phyloP scores from a whole-genome alignment of 176 grass and related monocot genomes.

The Avena atlantica region DNA sequence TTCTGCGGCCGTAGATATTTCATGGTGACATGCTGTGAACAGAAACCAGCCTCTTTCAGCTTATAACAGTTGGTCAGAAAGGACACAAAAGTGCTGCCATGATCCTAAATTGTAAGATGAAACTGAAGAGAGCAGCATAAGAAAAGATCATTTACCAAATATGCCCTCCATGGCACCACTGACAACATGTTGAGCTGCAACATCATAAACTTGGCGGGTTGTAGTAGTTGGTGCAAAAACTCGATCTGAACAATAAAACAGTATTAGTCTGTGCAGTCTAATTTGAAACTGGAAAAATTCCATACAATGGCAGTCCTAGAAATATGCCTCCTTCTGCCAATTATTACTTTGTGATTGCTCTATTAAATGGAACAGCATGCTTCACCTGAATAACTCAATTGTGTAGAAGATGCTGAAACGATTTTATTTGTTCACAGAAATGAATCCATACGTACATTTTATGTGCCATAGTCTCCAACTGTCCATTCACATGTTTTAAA shows the following conservation, averaged over 20 bases:
- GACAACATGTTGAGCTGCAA: conserved; percentile 97
- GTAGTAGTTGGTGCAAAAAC: conserved; percentile 99
- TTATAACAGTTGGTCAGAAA: conserved; percentile 5
- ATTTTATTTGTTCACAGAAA: conserved; percentile 13
- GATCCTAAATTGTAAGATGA: conserved; percentile 18
- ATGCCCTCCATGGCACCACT: conserved; percentile 94
- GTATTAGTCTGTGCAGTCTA: conserved; percentile 35
- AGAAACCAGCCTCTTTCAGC: conserved; percentile 1
- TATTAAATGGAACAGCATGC: neutral
- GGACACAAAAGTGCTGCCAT: neutral
- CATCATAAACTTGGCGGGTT: conserved; percentile 99
- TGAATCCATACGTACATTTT: neutral
- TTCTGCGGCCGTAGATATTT: neutral
- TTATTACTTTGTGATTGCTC: conserved; percentile 16
- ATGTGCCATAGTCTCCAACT: neutral
- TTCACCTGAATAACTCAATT: conserved; percentile 28
- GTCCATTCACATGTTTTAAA: conserved; percentile 13
- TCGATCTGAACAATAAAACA: conserved; percentile 63
- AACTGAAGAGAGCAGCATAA: conserved; percentile 16
- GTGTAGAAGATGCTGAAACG: conserved; percentile 9
- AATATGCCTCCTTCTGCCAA: neutral
- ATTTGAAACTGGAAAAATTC: conserved; percentile 21
- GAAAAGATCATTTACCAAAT: conserved; percentile 76
- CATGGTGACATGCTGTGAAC: conserved; percentile 14
- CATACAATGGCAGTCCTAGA: neutral